These are phyloP conservation scores for Leccinum pellstonianum DNA, from an alignment of 768 basidiomycete species.

Conservation along the genomic window DNA sequence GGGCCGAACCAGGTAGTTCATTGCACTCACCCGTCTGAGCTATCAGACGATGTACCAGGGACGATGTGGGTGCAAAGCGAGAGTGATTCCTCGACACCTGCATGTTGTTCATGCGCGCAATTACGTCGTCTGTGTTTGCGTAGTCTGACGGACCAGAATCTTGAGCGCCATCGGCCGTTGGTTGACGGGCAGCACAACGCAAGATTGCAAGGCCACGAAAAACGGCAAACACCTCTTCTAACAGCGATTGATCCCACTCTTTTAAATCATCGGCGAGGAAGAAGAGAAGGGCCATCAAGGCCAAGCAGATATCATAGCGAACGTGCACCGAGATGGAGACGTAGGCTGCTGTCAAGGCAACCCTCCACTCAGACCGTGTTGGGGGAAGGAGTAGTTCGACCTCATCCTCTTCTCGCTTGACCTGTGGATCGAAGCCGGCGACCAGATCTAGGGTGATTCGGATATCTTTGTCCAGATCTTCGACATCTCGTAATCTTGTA, in stretches of 20 bases:
- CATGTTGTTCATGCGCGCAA: slow-evolving; percentile 67
- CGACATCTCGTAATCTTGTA: slow-evolving; percentile 55
- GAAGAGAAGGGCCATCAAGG: slow-evolving; percentile 64
- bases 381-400: slow-evolving; percentile 52
- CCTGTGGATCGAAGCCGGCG: slow-evolving; percentile 63
- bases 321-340: slow-evolving; percentile 61
- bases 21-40: slow-evolving; percentile 47
- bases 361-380: slow-evolving; percentile 59
- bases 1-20: slow-evolving; percentile 58
- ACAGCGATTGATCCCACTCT: slow-evolving; percentile 60
- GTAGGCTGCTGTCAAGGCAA: slow-evolving; percentile 62
- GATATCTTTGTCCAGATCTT: slow-evolving; percentile 55
- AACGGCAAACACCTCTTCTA: slow-evolving; percentile 76
- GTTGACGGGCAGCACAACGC: slow-evolving; percentile 57
- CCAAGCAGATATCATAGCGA: slow-evolving; percentile 71
- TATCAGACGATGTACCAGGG: slow-evolving; percentile 63
- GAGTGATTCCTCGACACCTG: slow-evolving; percentile 56
- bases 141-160: slow-evolving; percentile 34
- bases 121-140: slow-evolving; percentile 59
- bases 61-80: slow-evolving; percentile 52
- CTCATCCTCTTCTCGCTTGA: slow-evolving; percentile 79
- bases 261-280: slow-evolving; percentile 66
- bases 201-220: slow-evolving; percentile 78
- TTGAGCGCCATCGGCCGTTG: slow-evolving; percentile 40
- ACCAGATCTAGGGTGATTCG: slow-evolving; percentile 65